These are phyloP conservation scores for Rhodotorula sp. DNA, from an alignment of 1,284 basidiomycete genomes.

Conservation along the genomic window DNA sequence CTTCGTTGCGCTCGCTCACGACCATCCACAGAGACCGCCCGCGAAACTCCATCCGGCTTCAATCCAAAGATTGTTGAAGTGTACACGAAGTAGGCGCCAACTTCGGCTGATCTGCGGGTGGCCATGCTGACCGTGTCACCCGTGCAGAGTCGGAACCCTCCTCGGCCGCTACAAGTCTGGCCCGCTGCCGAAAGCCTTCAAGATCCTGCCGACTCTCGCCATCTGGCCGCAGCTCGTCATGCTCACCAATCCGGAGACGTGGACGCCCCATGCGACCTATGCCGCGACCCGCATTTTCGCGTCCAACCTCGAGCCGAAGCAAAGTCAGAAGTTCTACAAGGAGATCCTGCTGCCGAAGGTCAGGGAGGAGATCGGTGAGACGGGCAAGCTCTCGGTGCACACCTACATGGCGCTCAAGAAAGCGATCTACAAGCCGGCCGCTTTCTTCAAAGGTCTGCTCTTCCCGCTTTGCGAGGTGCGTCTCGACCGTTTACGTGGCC, in stretches of 20 bases:
- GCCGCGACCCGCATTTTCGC: constrained; percentile 95
- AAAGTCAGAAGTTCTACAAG: constrained; percentile 90
- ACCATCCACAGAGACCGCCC: constrained; percentile 52
- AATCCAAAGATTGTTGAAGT: constrained; percentile 96
- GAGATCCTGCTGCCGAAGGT: constrained; percentile 90
- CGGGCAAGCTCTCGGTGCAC: constrained; percentile 85
- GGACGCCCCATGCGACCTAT: constrained; percentile 93
- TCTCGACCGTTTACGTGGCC: constrained; percentile 7
- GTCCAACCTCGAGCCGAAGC: constrained; percentile 92
- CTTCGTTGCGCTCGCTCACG: neutral
- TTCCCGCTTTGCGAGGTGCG: constrained; percentile 91
- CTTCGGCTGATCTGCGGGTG: constrained; percentile 3
- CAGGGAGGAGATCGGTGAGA: constrained; percentile 75
- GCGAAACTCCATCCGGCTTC: constrained; percentile 84
- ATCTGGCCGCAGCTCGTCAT: constrained; percentile 96
- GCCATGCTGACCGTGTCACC: neutral
- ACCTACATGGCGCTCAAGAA: constrained; percentile 84
- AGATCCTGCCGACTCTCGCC: constrained; percentile 92
- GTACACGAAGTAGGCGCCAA: constrained; percentile 74
- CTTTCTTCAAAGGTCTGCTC: constrained; percentile 97
- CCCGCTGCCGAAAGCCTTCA: constrained; percentile 94
- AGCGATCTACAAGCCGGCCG: constrained; percentile 91
- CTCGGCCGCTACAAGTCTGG: constrained; percentile 92
- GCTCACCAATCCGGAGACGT: constrained; percentile 84
- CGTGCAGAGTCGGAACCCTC: constrained; percentile 73